A percentile compares a stretch with the other conserved stretches of the same genome.
Conservation (phyloP, 192 early-diverging fungal genomes). For the Glomus cerebriforme region DNA sequence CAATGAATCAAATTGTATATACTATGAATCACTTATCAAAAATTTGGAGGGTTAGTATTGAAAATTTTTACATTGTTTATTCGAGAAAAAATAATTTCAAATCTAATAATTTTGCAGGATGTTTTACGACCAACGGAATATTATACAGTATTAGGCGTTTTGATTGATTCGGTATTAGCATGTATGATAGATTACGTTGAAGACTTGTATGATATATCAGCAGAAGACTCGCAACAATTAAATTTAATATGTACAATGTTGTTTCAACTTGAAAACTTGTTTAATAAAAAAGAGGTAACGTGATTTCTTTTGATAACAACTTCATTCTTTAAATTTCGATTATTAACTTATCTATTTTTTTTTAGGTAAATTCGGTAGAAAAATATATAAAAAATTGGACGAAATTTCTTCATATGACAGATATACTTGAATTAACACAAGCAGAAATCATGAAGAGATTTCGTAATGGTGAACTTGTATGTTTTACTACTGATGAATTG, state of each 20-base stretch:
- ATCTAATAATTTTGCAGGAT: not conserved
- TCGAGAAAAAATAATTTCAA: not conserved
- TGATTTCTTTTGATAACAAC: not conserved
- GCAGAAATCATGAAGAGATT: constrained; percentile 58
- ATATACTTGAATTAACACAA: constrained; percentile 57
- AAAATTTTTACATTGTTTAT: not conserved
- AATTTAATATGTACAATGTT: constrained; percentile 39
- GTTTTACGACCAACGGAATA: constrained; percentile 28
- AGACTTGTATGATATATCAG: constrained; percentile 43
- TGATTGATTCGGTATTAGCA: constrained; percentile 35
- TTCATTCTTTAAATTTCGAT: not conserved
- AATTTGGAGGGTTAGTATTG: constrained; percentile 55
- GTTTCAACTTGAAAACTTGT: constrained; percentile 44
- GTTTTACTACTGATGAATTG: constrained; percentile 53
- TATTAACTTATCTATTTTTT: not conserved
- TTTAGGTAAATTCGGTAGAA: constrained; percentile 15
- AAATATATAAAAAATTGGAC: constrained; percentile 41
- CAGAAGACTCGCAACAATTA: constrained; percentile 45
- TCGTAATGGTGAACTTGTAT: constrained; percentile 43
- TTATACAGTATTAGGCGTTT: constrained; percentile 36
- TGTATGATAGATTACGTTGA: constrained; percentile 43
- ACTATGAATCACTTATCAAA: constrained; percentile 51
- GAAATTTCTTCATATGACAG: constrained; percentile 53
- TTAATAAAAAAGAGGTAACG: constrained; percentile 38
- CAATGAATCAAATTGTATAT: constrained; percentile 54